Percentiles rank a stretch among this genome's conserved stretches.
Conservation (phyloP, 2,329 filamentous ascomycete genomes). For the Exophiala calicioides region DNA sequence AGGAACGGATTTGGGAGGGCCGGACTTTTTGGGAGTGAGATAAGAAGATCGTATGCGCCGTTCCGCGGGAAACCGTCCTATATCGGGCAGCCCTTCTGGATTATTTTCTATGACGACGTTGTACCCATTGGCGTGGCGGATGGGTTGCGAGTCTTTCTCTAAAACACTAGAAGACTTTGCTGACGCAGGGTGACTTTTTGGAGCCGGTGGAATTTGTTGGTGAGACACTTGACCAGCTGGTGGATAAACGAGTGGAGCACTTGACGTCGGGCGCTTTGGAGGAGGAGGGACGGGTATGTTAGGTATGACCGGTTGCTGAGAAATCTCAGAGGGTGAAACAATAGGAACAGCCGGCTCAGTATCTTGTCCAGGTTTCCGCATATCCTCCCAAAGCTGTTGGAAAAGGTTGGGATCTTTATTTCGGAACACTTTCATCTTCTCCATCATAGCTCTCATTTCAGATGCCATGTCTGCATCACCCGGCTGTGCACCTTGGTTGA, state of each 20-base stretch:
- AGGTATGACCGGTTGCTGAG: conserved; percentile 13
- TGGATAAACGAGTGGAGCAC: too few species aligned
- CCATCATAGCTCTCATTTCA: conserved; percentile 57
- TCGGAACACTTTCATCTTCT: conserved; percentile 60
- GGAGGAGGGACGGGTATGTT: not conserved
- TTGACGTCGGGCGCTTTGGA: too few species aligned
- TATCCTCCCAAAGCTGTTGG: conserved; percentile 56
- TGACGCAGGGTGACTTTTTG: not conserved
- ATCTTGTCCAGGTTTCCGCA: conserved; percentile 45
- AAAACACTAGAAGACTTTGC: not conserved
- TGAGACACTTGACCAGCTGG: conserved; percentile 4
- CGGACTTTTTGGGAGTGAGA: conserved; percentile 4
- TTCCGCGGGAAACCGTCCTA: conserved; percentile 35
- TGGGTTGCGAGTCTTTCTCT: not conserved
- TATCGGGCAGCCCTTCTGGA: conserved; percentile 28
- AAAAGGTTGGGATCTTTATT: conserved; percentile 56
- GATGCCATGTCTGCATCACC: conserved; percentile 45
- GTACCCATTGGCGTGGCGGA: conserved; percentile 23
- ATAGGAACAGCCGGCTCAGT: conserved; percentile 4
- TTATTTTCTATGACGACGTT: conserved; percentile 28
- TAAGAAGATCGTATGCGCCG: conserved; percentile 25
- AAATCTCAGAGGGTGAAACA: conserved; percentile 19
- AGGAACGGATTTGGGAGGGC: not conserved
- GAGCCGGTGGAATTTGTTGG: not conserved
- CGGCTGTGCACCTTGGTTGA: not conserved